These are phyloP conservation scores for Lolium rigidum DNA, from an alignment of 176 grass and related monocot species.

Conservation along the genomic window DNA sequence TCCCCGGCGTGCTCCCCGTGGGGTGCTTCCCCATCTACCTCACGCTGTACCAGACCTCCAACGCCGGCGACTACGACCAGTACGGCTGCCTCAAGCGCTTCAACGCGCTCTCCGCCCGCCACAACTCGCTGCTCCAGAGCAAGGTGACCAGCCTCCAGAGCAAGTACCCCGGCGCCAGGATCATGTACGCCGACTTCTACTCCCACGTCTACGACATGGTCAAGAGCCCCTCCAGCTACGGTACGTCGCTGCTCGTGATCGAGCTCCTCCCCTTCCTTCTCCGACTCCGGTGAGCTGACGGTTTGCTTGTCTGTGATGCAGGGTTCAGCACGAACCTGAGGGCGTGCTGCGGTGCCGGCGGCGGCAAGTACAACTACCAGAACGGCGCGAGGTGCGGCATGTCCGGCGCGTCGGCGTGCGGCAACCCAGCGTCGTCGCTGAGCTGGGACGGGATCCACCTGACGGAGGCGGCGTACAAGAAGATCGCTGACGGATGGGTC, in stretches of 20 bases:
- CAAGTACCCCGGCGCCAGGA: constrained; percentile 52
- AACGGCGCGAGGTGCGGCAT: constrained; percentile 67
- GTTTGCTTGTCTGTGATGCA: background rate
- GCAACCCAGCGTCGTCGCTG: constrained; percentile 59
- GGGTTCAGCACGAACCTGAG: constrained; percentile 68
- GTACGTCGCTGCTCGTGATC: constrained; percentile 13
- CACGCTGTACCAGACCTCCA: constrained; percentile 67
- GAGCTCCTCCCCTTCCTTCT: too few relatives aligned
- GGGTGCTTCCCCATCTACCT: constrained; percentile 89
- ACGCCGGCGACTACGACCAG: constrained; percentile 73
- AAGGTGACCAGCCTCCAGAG: constrained; percentile 59
- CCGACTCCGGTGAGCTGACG: background rate
- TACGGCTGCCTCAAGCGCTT: constrained; percentile 78
- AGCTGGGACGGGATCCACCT: constrained; percentile 97
- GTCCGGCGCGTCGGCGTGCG: constrained; percentile 61
- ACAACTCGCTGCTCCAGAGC: constrained; percentile 74
- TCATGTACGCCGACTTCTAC: constrained; percentile 96
- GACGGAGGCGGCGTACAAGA: constrained; percentile 83
- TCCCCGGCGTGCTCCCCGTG: constrained; percentile 73
- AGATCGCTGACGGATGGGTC: constrained; percentile 84
- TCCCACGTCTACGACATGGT: constrained; percentile 73
- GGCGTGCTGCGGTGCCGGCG: constrained; percentile 80
- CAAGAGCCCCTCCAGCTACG: constrained; percentile 59
- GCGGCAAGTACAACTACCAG: constrained; percentile 83
- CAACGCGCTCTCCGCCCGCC: constrained; percentile 64